Conservation (phyloP, 495 filamentous ascomycete genomes). For the Penicillium odoratum region DNA sequence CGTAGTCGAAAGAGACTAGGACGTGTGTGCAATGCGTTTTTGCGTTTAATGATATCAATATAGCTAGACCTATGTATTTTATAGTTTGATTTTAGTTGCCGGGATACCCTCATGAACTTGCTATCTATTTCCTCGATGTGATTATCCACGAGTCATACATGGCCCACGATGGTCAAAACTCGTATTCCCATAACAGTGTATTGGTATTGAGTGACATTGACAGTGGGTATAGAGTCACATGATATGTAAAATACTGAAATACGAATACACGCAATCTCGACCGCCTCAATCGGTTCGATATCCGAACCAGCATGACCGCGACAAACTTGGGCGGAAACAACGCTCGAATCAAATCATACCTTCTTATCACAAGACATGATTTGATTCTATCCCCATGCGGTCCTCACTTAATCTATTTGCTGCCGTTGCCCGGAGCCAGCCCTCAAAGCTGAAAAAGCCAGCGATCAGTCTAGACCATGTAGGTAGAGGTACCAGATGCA, state of each 20-base stretch:
- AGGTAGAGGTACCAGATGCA: constrained; percentile 10
- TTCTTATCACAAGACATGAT: constrained; percentile 34
- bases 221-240: background rate
- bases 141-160: background rate
- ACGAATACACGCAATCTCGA: constrained; percentile 3
- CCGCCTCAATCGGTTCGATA: constrained; percentile 4
- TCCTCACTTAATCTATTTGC: constrained; percentile 30
- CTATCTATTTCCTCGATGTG: background rate
- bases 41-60: background rate
- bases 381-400: constrained; percentile 70
- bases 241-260: constrained; percentile 1
- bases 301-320: constrained; percentile 2
- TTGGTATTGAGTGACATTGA: background rate
- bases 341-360: background rate
- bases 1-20: background rate
- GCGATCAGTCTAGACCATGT: constrained; percentile 45
- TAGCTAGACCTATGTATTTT: background rate
- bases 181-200: background rate
- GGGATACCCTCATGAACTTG: background rate
- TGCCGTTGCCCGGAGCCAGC: constrained; percentile 28
- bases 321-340: background rate
- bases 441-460: constrained; percentile 42
- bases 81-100: background rate
- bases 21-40: background rate
- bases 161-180: background rate